Evolutionary conservation across 2,329 filamentous ascomycete species (phyloP).

Genomic region (Penicillium sp.): DNA sequence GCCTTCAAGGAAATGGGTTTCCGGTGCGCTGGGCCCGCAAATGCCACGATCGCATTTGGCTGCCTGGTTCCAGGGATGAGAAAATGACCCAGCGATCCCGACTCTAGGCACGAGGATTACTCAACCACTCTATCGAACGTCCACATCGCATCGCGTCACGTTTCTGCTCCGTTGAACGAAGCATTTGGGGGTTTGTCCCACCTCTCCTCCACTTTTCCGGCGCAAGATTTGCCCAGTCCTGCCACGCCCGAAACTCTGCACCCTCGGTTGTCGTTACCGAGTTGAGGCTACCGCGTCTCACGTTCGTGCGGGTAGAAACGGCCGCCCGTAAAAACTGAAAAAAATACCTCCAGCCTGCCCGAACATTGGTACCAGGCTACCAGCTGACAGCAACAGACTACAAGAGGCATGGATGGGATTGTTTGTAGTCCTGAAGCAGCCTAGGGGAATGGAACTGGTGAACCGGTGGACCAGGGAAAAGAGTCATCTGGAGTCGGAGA

Average conservation of each 20-base stretch:
- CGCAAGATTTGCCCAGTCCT: not conserved
- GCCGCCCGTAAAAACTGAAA: constrained; percentile 7
- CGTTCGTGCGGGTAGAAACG: constrained; percentile 23
- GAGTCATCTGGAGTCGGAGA: not conserved
- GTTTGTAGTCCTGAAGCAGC: not conserved
- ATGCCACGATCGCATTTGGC: not conserved
- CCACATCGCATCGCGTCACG: not conserved
- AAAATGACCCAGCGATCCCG: constrained; percentile 16
- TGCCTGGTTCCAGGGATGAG: not conserved
- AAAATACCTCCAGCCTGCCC: too few species aligned
- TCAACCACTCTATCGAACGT: not conserved
- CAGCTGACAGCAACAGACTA: not conserved
- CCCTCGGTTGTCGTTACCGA: constrained; percentile 27
- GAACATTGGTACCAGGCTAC: too few species aligned
- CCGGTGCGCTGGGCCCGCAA: constrained; percentile 7
- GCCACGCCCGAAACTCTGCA: constrained; percentile 4
- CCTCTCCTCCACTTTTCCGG: not conserved
- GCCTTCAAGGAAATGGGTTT: constrained; percentile 1
- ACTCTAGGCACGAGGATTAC: not conserved
- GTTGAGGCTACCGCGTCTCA: constrained; percentile 20
- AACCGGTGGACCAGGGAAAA: not conserved
- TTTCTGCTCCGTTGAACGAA: not conserved
- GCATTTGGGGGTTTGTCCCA: not conserved
- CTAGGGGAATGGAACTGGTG: not conserved
- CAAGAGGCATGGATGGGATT: not conserved